phyloP scores from a whole-genome alignment of 768 basidiomycete species.

The Hericium coralloides region DNA sequence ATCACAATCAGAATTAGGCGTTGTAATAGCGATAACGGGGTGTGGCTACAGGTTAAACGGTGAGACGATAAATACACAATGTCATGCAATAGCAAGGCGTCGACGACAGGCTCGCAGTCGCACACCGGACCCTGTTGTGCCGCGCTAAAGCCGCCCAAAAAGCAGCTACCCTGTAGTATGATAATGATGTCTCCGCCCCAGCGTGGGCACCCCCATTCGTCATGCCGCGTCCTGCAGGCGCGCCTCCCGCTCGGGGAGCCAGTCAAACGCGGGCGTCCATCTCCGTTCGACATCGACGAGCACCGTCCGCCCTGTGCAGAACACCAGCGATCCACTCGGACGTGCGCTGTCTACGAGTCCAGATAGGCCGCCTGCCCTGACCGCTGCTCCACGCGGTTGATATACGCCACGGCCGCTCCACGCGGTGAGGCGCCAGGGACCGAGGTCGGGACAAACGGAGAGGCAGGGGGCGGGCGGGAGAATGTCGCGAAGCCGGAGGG shows the following conservation, averaged over 20 bases:
- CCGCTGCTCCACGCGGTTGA: neutral
- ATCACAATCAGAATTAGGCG: too few species aligned
- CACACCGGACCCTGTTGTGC: too few species aligned
- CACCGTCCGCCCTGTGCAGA: neutral
- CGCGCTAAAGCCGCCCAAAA: too few species aligned
- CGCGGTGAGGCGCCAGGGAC: neutral
- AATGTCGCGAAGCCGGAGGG: conserved; percentile 16
- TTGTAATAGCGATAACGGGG: neutral
- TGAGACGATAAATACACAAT: neutral
- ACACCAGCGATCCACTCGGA: too few species aligned
- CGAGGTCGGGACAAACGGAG: neutral
- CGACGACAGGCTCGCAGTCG: too few species aligned
- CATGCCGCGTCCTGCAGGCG: neutral
- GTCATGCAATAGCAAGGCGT: neutral
- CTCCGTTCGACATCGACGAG: neutral
- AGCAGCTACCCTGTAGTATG: too few species aligned
- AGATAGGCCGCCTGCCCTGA: neutral
- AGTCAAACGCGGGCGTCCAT: neutral
- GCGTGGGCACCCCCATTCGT: too few species aligned
- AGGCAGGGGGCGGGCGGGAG: conserved; percentile 20
- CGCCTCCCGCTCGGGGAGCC: neutral
- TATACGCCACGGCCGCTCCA: neutral
- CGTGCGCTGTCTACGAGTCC: too few species aligned
- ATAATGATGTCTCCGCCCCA: too few species aligned
- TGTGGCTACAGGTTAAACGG: neutral